Evolutionary conservation across 202 grass and related monocot species (phyloP).

Genomic region (Saccharum hybrid): DNA sequence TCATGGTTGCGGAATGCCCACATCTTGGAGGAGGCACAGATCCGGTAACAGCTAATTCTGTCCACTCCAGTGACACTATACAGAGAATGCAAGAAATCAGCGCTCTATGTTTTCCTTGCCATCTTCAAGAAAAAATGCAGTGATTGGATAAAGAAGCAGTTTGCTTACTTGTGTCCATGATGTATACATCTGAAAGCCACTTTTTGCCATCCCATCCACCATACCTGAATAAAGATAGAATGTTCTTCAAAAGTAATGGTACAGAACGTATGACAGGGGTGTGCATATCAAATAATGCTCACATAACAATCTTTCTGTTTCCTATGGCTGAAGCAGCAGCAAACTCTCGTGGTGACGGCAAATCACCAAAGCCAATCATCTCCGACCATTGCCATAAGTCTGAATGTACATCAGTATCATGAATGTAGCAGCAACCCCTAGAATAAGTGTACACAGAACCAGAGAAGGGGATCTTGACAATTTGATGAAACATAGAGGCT

Average conservation of each 20-base stretch:
- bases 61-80: slow-evolving; percentile 93
- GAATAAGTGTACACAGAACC: neutral
- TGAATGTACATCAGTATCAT: slow-evolving; percentile 53
- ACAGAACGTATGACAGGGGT: neutral
- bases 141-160: slow-evolving; percentile 33
- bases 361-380: slow-evolving; percentile 90
- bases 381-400: slow-evolving; percentile 99
- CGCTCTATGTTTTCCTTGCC: neutral
- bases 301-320: slow-evolving; percentile 96
- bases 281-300: slow-evolving; percentile 23
- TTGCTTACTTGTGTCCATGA: slow-evolving; percentile 93
- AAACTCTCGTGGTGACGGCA: slow-evolving; percentile 91
- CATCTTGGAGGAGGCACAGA: slow-evolving; percentile 80
- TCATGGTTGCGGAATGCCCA: slow-evolving; percentile 96
- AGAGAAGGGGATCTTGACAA: slow-evolving; percentile 9
- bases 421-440: too few species aligned
- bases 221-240: slow-evolving; percentile 61
- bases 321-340: slow-evolving; percentile 82
- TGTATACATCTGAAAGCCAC: slow-evolving; percentile 94
- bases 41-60: slow-evolving; percentile 74
- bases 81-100: slow-evolving; percentile 18
- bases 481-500: neutral
- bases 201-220: slow-evolving; percentile 99
- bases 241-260: slow-evolving; percentile 9
- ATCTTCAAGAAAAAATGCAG: slow-evolving; percentile 11